phyloP scores from a whole-genome alignment of 1,139 yeast genomes.

The Pichia sp. region DNA sequence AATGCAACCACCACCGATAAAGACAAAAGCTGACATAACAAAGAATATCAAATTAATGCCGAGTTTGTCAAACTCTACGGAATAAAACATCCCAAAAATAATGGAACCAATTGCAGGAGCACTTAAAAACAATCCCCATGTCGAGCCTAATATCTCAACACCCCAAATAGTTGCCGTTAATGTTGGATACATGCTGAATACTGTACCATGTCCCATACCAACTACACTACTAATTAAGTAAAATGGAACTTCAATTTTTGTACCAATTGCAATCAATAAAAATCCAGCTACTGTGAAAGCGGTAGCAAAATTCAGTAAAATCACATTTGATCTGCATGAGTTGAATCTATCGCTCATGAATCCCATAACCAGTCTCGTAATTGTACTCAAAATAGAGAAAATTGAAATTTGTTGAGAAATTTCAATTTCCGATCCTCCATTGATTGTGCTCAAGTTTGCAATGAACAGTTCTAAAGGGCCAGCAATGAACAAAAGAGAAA shows the following conservation, averaged over 20 bases:
- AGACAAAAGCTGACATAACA: neutral
- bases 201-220: conserved; percentile 75
- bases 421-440: conserved; percentile 5
- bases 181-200: conserved; percentile 81
- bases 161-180: conserved; percentile 85
- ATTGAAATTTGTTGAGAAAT: conserved; percentile 44
- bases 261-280: conserved; percentile 15
- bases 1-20: conserved; percentile 18
- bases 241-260: neutral
- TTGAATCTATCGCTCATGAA: conserved; percentile 43
- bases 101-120: conserved; percentile 89
- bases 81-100: conserved; percentile 63
- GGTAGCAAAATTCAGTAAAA: conserved; percentile 33
- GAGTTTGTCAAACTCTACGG: conserved; percentile 26
- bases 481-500: conserved; percentile 56
- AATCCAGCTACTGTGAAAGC: conserved; percentile 40
- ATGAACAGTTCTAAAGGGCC: conserved; percentile 89
- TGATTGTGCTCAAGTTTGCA: conserved; percentile 72
- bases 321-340: neutral
- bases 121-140: conserved; percentile 86
- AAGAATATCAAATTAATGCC: neutral
- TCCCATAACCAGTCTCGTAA: conserved; percentile 62
- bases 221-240: conserved; percentile 40
- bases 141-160: conserved; percentile 78
- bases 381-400: conserved; percentile 49